Percentiles rank a stretch among this genome's conserved stretches.
These are phyloP conservation scores for Pythium guiyangense DNA, from an alignment of 352 stramenopile genomes.

Conservation along the genomic window DNA sequence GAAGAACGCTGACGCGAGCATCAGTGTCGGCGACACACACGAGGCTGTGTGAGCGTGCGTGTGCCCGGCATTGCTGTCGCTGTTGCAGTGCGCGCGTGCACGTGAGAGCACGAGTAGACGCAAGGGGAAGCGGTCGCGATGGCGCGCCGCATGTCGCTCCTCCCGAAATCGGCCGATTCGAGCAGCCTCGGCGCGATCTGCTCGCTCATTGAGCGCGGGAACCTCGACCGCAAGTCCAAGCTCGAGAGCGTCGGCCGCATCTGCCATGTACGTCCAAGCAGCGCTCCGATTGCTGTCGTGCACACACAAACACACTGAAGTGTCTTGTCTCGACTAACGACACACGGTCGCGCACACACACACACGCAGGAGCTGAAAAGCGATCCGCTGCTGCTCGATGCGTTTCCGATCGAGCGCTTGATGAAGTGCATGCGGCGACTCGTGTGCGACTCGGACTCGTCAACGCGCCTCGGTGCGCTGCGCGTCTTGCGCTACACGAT, in stretches of 20 bases:
- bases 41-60: too few species aligned
- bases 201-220: slow-evolving; percentile 77
- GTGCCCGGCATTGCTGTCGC: too few species aligned
- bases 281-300: too few species aligned
- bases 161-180: slow-evolving; percentile 12
- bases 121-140: slow-evolving; percentile 1
- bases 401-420: slow-evolving; percentile 73
- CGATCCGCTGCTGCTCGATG: slow-evolving; percentile 77
- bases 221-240: slow-evolving; percentile 84
- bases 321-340: not conserved
- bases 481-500: slow-evolving; percentile 83
- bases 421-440: slow-evolving; percentile 78
- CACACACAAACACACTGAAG: not conserved
- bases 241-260: slow-evolving; percentile 81
- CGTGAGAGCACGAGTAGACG: not conserved
- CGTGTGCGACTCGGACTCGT: slow-evolving; percentile 75
- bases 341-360: not conserved
- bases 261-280: slow-evolving; percentile 49
- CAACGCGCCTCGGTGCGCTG: slow-evolving; percentile 66
- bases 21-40: too few species aligned
- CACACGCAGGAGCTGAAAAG: slow-evolving; percentile 72
- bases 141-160: slow-evolving; percentile 14
- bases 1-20: too few species aligned
- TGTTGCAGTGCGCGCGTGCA: not conserved
- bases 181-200: slow-evolving; percentile 75